Evolutionary conservation across 495 filamentous ascomycete genomes (phyloP), one percentile per base, ranked within the genome.

Genomic region (Neurospora pannonica): DNA sequence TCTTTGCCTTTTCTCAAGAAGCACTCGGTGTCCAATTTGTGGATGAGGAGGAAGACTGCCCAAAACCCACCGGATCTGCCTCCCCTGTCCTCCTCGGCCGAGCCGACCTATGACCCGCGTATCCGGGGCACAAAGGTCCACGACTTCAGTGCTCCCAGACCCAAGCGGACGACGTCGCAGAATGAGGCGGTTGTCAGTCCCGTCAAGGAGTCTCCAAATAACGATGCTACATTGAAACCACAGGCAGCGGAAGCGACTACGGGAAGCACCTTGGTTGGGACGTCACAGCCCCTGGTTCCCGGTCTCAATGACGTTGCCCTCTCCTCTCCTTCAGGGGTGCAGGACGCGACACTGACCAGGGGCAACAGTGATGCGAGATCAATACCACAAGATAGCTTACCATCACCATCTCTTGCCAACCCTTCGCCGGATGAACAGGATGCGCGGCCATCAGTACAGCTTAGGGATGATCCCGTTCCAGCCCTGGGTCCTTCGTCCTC

Each of bases 61-160:
- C 81, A 88, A 43, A 85, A 82, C 42, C 80, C 84, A 6, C 79
- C 82, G 4, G 85, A 87, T 36, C 79, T 85, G 13, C 84, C 86
- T 70, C 79, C 88, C 37, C 81, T 90, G n/a, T 88, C 90, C 5
- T 83, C 87, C 8, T 40, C 42, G 9, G 78, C 78, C 3, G 79
- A 83, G 37, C 81, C 83, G 10, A 78, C 71, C 74, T 95, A 94
- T 76, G 94, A 97, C 78, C 93, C 93, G 21, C 83, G 94, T 54
- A 98, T 98, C 77, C 88, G 89, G 54, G 94, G 94, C 37, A 95
- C 91, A 11, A 88, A 90, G 39, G 89, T 98, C 9, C 94, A 98
- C 82, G 94, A 98, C 80, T 98, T 98, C 76, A 95, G 92, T 76
- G 93, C 91, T 1, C 94, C 94, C 11, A 85, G 93, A 42, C 87